phyloP scores from a whole-genome alignment of 2,329 filamentous ascomycete species.

The Coniochaeta sp. region DNA sequence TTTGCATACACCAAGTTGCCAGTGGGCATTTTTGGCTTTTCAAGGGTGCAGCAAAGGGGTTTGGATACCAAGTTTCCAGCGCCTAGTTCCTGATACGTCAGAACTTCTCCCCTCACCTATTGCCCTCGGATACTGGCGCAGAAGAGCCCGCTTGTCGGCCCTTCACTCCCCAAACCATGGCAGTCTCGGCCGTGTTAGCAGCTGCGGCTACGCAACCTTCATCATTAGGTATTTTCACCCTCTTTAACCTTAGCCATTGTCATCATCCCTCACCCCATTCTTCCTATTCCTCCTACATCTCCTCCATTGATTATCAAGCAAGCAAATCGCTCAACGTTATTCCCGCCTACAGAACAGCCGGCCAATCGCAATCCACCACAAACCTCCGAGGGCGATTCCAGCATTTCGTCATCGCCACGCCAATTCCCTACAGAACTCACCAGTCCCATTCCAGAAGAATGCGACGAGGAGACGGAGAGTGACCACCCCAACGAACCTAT shows the following conservation, averaged over 20 bases:
- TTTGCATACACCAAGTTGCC: too few species aligned
- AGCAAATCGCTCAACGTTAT: slow-evolving; percentile 9
- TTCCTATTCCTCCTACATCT: too few species aligned
- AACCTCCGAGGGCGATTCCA: slow-evolving; percentile 11
- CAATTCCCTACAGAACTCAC: slow-evolving; percentile 42
- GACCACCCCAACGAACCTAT: slow-evolving; percentile 54
- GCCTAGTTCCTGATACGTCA: slow-evolving; percentile 1
- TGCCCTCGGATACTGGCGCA: too few species aligned
- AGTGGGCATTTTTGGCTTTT: not conserved
- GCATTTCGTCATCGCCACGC: slow-evolving; percentile 34
- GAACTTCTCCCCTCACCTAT: not conserved
- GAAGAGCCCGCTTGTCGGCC: not conserved
- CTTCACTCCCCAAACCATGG: slow-evolving; percentile 15
- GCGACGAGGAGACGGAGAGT: slow-evolving; percentile 55
- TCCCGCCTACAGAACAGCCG: slow-evolving; percentile 7
- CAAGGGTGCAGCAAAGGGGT: not conserved
- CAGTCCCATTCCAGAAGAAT: slow-evolving; percentile 48
- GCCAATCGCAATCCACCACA: slow-evolving; percentile 1
- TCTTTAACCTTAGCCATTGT: slow-evolving; percentile 8
- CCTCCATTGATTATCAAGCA: slow-evolving; percentile 5
- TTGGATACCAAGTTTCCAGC: slow-evolving; percentile 1
- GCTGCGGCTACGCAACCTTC: slow-evolving; percentile 21
- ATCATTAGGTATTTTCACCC: slow-evolving; percentile 22
- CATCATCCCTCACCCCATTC: too few species aligned
- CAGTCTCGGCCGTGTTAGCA: slow-evolving; percentile 19